A percentile compares a stretch with the other conserved stretches of the same genome.
These are phyloP conservation scores for Neurospora africana DNA, from an alignment of 495 filamentous ascomycete genomes.

Conservation along the genomic window DNA sequence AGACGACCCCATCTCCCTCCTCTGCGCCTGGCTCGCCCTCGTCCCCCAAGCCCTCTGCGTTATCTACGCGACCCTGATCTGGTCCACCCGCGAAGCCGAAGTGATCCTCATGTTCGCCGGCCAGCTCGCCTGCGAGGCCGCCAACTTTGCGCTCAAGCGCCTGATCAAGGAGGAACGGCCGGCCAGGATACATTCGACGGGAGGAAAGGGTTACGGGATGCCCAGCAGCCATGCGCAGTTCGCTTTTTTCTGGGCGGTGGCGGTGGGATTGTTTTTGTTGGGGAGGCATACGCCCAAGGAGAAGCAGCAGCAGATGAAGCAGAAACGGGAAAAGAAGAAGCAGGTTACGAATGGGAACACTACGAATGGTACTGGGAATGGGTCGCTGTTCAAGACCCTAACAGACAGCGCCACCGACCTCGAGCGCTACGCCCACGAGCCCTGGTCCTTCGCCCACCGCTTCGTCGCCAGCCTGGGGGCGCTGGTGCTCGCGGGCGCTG, in stretches of 20 bases:
- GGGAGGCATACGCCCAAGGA: constrained; percentile 55
- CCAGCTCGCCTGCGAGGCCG: constrained; percentile 84
- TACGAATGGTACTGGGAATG: background rate
- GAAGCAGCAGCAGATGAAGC: background rate
- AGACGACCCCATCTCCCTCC: constrained; percentile 68
- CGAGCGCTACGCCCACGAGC: constrained; percentile 31
- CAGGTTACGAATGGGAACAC: background rate
- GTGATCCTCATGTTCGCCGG: constrained; percentile 83
- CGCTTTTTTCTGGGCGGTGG: constrained; percentile 77
- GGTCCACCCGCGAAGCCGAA: constrained; percentile 84
- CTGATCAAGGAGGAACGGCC: constrained; percentile 87
- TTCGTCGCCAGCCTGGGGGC: constrained; percentile 45
- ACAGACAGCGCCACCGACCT: constrained; percentile 7
- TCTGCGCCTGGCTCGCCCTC: constrained; percentile 88
- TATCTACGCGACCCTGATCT: constrained; percentile 78
- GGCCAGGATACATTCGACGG: constrained; percentile 54
- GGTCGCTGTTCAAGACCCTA: constrained; percentile 6
- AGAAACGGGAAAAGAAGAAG: background rate
- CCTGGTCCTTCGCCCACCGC: constrained; percentile 49
- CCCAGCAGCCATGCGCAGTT: constrained; percentile 97
- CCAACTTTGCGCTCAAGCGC: constrained; percentile 85
- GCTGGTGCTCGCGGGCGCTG: constrained; percentile 50
- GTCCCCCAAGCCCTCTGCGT: constrained; percentile 84
- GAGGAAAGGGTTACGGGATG: constrained; percentile 93
- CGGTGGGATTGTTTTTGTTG: constrained; percentile 70